Evolutionary conservation across 208 protist genomes (phyloP).

Genomic region (Zelonia costaricensis): DNA sequence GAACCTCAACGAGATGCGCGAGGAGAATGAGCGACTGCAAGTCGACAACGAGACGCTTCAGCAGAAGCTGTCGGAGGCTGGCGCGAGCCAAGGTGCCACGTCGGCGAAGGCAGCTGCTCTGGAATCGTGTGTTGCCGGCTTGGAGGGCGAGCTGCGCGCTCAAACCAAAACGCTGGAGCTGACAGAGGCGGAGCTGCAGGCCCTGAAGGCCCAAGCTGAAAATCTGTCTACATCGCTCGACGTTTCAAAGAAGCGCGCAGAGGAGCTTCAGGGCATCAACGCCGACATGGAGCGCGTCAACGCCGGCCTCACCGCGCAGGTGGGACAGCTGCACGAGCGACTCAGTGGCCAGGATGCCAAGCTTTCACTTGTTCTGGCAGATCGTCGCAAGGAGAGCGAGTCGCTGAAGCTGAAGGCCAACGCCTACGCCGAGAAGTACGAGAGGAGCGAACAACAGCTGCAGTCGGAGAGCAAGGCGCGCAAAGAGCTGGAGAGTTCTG

Average conservation of each 20-base stretch:
- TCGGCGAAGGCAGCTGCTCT: not conserved
- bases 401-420: slow-evolving; percentile 51
- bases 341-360: slow-evolving; percentile 33
- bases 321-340: slow-evolving; percentile 26
- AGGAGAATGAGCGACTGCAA: slow-evolving; percentile 64
- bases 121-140: not conserved
- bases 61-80: slow-evolving; percentile 15
- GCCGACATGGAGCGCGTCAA: slow-evolving; percentile 15
- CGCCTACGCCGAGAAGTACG: slow-evolving; percentile 51
- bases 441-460: slow-evolving; percentile 37
- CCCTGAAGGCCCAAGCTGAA: slow-evolving; percentile 36
- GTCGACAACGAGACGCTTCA: slow-evolving; percentile 41
- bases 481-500: slow-evolving; percentile 31
- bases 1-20: slow-evolving; percentile 77
- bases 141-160: slow-evolving; percentile 31
- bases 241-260: slow-evolving; percentile 12
- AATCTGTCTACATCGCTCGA: slow-evolving; percentile 12
- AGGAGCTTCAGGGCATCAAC: slow-evolving; percentile 13
- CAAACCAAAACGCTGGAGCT: slow-evolving; percentile 58
- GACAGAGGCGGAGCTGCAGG: slow-evolving; percentile 44
- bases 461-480: slow-evolving; percentile 26
- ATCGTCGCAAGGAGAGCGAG: slow-evolving; percentile 47
- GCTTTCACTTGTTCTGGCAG: slow-evolving; percentile 32
- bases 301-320: slow-evolving; percentile 3
- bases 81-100: slow-evolving; percentile 17